Evolutionary conservation across 306 rosid species (phyloP).

Genomic region (Crataegus laevigata): DNA sequence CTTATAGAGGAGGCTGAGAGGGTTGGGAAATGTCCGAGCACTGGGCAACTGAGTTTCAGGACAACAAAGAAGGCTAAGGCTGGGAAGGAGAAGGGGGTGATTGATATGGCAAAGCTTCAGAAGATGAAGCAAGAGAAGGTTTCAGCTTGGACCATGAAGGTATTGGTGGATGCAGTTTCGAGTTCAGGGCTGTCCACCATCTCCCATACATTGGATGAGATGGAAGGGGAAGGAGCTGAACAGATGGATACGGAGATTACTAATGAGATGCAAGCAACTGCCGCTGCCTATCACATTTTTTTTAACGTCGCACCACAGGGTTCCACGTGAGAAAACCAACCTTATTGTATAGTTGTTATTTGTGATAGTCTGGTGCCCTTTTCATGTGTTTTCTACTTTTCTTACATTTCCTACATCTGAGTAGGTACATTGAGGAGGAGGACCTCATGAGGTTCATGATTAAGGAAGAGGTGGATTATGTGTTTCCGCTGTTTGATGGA

Average conservation of each 20-base stretch:
- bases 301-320: slow-evolving; percentile 56
- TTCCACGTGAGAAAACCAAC: slow-evolving; percentile 50
- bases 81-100: slow-evolving; percentile 40
- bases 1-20: slow-evolving; percentile 58
- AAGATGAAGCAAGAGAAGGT: slow-evolving; percentile 80
- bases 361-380: background rate
- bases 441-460: slow-evolving; percentile 78
- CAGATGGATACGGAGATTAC: slow-evolving; percentile 65
- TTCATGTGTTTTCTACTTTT: slow-evolving; percentile 7
- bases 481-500: slow-evolving; percentile 51
- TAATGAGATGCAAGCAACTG: slow-evolving; percentile 88
- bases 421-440: slow-evolving; percentile 63
- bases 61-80: slow-evolving; percentile 41
- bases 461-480: slow-evolving; percentile 67
- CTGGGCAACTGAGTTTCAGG: slow-evolving; percentile 62
- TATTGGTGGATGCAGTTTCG: slow-evolving; percentile 68
- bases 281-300: slow-evolving; percentile 70
- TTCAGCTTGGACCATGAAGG: slow-evolving; percentile 96
- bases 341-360: background rate
- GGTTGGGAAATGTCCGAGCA: slow-evolving; percentile 34
- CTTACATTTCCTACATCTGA: slow-evolving; percentile 4
- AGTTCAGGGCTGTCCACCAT: slow-evolving; percentile 79
- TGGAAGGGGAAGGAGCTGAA: slow-evolving; percentile 33
- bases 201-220: slow-evolving; percentile 54
- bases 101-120: slow-evolving; percentile 68